Evolutionary conservation across 2,329 filamentous ascomycete species (phyloP), one percentile per base, ranked within the genome.

Genomic region (Penicillium sp.): DNA sequence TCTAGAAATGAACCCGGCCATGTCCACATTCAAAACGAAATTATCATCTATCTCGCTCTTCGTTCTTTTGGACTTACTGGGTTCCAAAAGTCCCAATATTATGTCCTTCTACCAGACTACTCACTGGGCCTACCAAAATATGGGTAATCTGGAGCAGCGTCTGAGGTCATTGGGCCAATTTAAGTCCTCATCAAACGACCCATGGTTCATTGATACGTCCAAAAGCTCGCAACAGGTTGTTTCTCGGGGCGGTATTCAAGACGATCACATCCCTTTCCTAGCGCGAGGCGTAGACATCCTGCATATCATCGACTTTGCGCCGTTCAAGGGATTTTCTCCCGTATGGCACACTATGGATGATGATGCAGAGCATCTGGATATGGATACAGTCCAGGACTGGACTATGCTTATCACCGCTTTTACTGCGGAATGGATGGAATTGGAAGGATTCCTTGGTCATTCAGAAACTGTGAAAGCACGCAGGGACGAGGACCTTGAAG

Each of bases 191-290:
- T 57, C 70, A 2, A 49, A 49, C 16, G 58, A 64, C 43, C 71
- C 75, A 0, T 96, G 96, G 70, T 78, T 97, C 4, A 77, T 82
- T 7, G 88, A 96, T 43, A 70, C 77, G 1, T 77, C 80, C 21
- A 90, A 87, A 72, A 71, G 79, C 49, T 73, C 77, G 33, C 69
- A 71, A 47, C 70, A 77, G 31, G 82, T 90, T 67, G 75, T 62
- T 60, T 43, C 74, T 43, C 70, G 74, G 37, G 72, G 75, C n/a
- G 74, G 79, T 14, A 85, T 96, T 10, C 82, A 87, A 61, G 95
- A 99, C 71, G 95, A 99, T 69, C 95, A 99, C 72, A 74, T 97
- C 5, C 95, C 95, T 0, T 99, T 99, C 68, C 86, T 98, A 82
- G 79, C 79, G 35, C 84, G 91, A 35, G 95, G 95, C 1, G 93